Evolutionary conservation across 2,329 filamentous ascomycete genomes (phyloP).

Genomic region (Sporothrix brasiliensis): DNA sequence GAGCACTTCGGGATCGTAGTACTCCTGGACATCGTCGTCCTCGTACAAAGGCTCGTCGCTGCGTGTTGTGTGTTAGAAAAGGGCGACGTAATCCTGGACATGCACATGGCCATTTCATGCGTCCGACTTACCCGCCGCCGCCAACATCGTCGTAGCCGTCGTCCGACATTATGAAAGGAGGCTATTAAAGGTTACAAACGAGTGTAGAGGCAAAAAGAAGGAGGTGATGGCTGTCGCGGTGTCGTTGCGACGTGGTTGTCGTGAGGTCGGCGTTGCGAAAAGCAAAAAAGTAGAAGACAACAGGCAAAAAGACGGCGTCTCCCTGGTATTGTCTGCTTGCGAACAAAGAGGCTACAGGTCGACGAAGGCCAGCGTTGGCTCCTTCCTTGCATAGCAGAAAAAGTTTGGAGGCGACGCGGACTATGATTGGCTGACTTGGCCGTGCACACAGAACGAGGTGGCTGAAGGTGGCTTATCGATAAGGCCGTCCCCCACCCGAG

Average conservation of each 20-base stretch:
- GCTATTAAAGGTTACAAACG: neutral
- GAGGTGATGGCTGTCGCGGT: neutral
- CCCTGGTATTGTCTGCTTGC: constrained; percentile 24
- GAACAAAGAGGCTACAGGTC: constrained; percentile 12
- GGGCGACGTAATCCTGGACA: neutral
- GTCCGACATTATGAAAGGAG: constrained; percentile 65
- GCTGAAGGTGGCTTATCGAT: constrained; percentile 34
- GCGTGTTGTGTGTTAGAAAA: neutral
- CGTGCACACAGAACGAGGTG: neutral
- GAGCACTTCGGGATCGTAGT: constrained; percentile 58
- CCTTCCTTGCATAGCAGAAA: constrained; percentile 27
- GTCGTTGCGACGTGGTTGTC: neutral
- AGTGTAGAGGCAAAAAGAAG: neutral
- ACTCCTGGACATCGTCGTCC: constrained; percentile 66
- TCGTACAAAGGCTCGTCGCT: constrained; percentile 74
- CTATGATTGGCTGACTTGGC: constrained; percentile 28
- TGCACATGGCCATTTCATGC: neutral
- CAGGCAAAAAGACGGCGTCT: neutral
- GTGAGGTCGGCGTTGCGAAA: neutral
- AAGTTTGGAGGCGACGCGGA: constrained; percentile 29
- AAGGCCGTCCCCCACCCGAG: constrained; percentile 28
- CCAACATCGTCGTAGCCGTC: constrained; percentile 65
- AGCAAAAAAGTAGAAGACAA: neutral
- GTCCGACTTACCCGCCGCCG: constrained; percentile 57
- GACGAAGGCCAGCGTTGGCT: neutral